Conservation (phyloP, 495 filamentous ascomycete genomes). For the Penicillium samsonianum region DNA sequence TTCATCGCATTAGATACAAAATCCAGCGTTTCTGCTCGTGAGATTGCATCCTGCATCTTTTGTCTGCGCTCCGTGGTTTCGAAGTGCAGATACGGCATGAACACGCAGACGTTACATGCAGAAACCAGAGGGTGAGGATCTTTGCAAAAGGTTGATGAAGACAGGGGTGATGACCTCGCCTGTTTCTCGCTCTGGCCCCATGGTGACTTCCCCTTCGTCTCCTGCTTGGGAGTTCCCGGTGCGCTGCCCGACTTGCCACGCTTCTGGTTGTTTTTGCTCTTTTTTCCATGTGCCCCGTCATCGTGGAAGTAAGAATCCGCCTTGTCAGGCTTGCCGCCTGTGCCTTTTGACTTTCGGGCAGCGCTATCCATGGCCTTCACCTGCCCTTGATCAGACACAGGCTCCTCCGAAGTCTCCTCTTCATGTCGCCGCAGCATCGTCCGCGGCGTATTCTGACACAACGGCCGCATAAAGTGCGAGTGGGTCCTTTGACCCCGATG, state of each 20-base stretch:
- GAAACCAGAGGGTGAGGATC: slow-evolving; percentile 27
- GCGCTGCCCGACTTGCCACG: slow-evolving; percentile 39
- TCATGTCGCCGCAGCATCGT: slow-evolving; percentile 39
- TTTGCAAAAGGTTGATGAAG: slow-evolving; percentile 32
- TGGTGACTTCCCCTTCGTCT: slow-evolving; percentile 40
- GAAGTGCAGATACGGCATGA: slow-evolving; percentile 72
- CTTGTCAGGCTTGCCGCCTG: slow-evolving; percentile 32
- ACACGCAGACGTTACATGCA: slow-evolving; percentile 56
- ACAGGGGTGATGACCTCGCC: slow-evolving; percentile 15
- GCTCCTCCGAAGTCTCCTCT: slow-evolving; percentile 39
- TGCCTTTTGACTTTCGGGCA: slow-evolving; percentile 31
- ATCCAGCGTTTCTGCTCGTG: slow-evolving; percentile 42
- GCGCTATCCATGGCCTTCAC: slow-evolving; percentile 12
- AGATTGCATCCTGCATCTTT: slow-evolving; percentile 62
- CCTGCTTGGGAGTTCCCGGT: slow-evolving; percentile 37
- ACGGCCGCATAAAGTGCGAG: slow-evolving; percentile 66
- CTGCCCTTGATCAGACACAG: slow-evolving; percentile 23
- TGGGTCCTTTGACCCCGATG: slow-evolving; percentile 63
- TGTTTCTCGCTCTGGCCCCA: slow-evolving; percentile 28
- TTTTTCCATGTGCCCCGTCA: slow-evolving; percentile 37
- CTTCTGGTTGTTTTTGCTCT: slow-evolving; percentile 40
- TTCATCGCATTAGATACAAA: slow-evolving; percentile 28
- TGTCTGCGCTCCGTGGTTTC: slow-evolving; percentile 58
- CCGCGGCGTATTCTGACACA: slow-evolving; percentile 60
- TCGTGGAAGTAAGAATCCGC: slow-evolving; percentile 39